Conservation (phyloP, 129 eudicot species). For the Saposhnikovia divaricata region DNA sequence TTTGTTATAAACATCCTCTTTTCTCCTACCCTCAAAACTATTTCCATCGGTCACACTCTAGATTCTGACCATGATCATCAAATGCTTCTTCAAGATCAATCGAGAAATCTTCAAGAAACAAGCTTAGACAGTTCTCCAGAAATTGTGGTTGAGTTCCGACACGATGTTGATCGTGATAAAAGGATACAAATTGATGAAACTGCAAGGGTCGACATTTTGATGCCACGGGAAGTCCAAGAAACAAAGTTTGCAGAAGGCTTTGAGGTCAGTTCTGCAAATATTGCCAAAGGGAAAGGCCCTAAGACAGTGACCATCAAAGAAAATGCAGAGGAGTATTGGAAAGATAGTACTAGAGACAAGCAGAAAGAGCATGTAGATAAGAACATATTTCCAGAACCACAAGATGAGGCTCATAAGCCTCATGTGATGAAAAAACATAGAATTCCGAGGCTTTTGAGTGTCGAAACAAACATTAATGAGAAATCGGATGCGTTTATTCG, state of each 20-base stretch:
- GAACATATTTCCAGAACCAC: neutral
- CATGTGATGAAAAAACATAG: neutral
- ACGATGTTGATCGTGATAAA: neutral
- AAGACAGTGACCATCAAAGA: slow-evolving; percentile 10
- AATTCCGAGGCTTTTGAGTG: slow-evolving; percentile 17
- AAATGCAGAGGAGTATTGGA: neutral
- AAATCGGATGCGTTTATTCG: slow-evolving; percentile 27
- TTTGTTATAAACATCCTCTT: slow-evolving; percentile 11
- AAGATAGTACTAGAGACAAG: neutral
- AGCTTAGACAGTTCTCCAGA: slow-evolving; percentile 13
- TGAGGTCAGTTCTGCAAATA: slow-evolving; percentile 1
- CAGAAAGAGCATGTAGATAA: neutral
- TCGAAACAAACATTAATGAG: slow-evolving; percentile 21
- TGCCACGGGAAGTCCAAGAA: slow-evolving; percentile 1
- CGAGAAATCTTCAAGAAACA: neutral
- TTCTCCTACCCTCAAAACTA: slow-evolving; percentile 6
- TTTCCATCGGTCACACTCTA: slow-evolving; percentile 10
- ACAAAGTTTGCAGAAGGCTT: neutral
- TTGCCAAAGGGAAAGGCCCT: slow-evolving; percentile 3
- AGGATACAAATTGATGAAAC: neutral
- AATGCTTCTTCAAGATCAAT: slow-evolving; percentile 14
- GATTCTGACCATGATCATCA: slow-evolving; percentile 7
- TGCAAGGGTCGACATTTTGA: neutral
- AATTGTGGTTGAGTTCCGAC: slow-evolving; percentile 24
- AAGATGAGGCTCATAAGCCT: neutral